phyloP scores from a whole-genome alignment of 345 rosid genomes.

The Syzygium aqueum region DNA sequence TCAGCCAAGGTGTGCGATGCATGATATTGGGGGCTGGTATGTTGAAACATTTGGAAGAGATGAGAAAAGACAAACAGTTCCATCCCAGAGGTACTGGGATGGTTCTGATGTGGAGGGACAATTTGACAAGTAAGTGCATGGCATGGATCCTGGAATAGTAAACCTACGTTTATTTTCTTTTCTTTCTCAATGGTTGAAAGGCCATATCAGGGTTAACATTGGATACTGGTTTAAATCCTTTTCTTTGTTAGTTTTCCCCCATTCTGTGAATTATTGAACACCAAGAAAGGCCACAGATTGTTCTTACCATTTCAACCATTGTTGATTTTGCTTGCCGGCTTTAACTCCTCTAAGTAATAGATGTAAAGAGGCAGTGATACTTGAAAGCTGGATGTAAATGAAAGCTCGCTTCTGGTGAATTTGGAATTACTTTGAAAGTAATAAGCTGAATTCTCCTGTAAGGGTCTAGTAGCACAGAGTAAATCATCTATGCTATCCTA shows the following conservation, averaged over 20 bases:
- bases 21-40: constrained; percentile 96
- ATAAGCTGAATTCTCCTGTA: neutral
- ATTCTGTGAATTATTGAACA: neutral
- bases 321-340: neutral
- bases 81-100: constrained; percentile 74
- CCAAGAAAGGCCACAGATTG: neutral
- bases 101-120: constrained; percentile 41
- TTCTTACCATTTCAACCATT: neutral
- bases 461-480: neutral
- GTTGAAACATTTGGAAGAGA: constrained; percentile 86
- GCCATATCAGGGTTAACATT: neutral
- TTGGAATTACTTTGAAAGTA: neutral
- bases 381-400: neutral
- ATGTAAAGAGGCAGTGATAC: neutral
- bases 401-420: neutral
- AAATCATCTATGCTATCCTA: neutral
- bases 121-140: constrained; percentile 52
- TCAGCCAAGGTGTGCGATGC: constrained; percentile 85
- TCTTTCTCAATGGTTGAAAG: neutral
- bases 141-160: neutral
- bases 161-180: neutral
- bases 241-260: neutral
- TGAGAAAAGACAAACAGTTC: constrained; percentile 55
- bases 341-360: neutral
- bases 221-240: neutral